phyloP scores from a whole-genome alignment of 176 grass and related monocot genomes.

The Triticum turgidum region DNA sequence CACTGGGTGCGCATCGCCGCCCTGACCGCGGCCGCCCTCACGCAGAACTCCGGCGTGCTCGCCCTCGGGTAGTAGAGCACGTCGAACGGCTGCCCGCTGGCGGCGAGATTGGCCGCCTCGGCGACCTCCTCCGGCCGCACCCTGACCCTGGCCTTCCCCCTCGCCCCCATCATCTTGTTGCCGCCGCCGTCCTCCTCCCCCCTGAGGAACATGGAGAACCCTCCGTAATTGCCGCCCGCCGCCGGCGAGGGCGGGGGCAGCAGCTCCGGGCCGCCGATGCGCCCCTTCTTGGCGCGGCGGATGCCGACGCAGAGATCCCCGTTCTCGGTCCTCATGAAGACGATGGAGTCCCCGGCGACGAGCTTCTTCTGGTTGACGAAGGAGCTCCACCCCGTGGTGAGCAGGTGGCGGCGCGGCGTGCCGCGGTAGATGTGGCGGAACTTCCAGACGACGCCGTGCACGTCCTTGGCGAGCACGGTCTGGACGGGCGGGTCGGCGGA shows the following conservation, averaged over 20 bases:
- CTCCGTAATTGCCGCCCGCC: conserved; percentile 36
- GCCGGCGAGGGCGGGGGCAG: background rate
- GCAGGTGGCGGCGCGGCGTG: conserved; percentile 83
- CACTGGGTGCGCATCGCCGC: conserved; percentile 72
- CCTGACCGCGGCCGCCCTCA: conserved; percentile 53
- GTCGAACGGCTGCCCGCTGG: conserved; percentile 63
- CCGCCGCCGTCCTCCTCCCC: conserved; percentile 43
- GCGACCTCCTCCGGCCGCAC: conserved; percentile 73
- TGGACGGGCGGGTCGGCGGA: conserved; percentile 91
- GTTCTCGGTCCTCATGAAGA: conserved; percentile 88
- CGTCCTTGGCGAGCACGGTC: conserved; percentile 96
- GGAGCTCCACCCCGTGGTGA: conserved; percentile 96
- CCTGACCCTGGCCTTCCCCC: conserved; percentile 42
- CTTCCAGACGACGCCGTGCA: conserved; percentile 93
- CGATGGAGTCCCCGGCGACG: conserved; percentile 98
- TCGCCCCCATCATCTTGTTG: conserved; percentile 36
- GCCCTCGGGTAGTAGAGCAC: conserved; percentile 86
- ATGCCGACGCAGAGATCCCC: conserved; percentile 96
- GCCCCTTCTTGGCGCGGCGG: conserved; percentile 82
- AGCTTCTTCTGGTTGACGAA: conserved; percentile 99
- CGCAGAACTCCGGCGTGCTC: conserved; percentile 84
- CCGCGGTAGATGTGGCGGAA: conserved; percentile 97
- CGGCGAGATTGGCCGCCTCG: conserved; percentile 65
- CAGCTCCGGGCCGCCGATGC: conserved; percentile 43
- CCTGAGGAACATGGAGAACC: conserved; percentile 68